These are phyloP conservation scores for Penstemon eatonii DNA, from an alignment of 257 asterid species.

Conservation along the genomic window DNA sequence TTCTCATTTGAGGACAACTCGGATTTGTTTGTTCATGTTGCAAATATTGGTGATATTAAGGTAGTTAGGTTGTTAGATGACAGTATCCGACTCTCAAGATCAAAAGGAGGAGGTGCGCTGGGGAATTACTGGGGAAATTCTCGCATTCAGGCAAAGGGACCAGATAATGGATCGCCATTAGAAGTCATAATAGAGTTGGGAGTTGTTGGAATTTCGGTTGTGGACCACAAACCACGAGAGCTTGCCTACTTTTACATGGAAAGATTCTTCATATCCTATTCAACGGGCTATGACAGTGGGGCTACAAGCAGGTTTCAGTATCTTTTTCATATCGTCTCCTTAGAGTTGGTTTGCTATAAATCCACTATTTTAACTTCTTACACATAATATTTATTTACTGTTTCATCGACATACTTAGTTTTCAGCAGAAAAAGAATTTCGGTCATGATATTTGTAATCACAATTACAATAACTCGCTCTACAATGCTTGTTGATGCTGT, in stretches of 20 bases:
- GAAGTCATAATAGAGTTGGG: slow-evolving; percentile 88
- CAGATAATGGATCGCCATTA: slow-evolving; percentile 69
- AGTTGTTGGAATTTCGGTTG: slow-evolving; percentile 78
- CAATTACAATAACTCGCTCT: background rate
- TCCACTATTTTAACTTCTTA: background rate
- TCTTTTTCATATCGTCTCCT: slow-evolving; percentile 25
- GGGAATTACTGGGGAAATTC: slow-evolving; percentile 56
- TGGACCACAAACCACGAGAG: slow-evolving; percentile 92
- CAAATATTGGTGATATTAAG: slow-evolving; percentile 61
- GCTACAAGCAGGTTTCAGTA: slow-evolving; percentile 78
- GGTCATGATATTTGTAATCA: background rate
- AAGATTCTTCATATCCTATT: slow-evolving; percentile 75
- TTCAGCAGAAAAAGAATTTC: background rate
- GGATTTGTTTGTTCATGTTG: slow-evolving; percentile 68
- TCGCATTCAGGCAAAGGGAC: slow-evolving; percentile 52
- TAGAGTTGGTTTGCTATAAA: slow-evolving; percentile 7
- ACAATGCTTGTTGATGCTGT: background rate
- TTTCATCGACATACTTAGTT: background rate
- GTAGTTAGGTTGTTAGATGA: slow-evolving; percentile 70
- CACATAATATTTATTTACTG: background rate
- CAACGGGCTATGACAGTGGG: slow-evolving; percentile 95
- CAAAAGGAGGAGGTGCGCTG: slow-evolving; percentile 48
- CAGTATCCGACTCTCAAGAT: slow-evolving; percentile 34
- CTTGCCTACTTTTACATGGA: slow-evolving; percentile 88
- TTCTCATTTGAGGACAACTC: slow-evolving; percentile 48